A percentile compares a stretch with the other conserved stretches of the same genome.
Evolutionary conservation across 768 basidiomycete species (phyloP).

Genomic region (Gymnopilus junonius): DNA sequence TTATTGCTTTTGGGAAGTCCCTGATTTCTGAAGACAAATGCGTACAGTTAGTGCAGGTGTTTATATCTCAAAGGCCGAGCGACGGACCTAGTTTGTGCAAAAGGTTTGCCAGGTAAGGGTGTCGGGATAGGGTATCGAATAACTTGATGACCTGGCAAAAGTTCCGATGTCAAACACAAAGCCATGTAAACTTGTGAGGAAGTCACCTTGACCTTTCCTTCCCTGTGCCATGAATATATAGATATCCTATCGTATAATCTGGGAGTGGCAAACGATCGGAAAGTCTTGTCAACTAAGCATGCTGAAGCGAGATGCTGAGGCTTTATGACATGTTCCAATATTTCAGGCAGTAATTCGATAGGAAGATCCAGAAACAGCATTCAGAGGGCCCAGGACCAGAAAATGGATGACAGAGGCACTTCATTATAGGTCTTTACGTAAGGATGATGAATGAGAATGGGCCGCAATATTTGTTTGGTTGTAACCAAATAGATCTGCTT

Average conservation of each 20-base stretch:
- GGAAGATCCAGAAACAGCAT: constrained; percentile 61
- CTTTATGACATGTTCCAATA: constrained; percentile 54
- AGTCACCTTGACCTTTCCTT: constrained; percentile 61
- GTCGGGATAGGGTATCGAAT: constrained; percentile 61
- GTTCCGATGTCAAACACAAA: background rate
- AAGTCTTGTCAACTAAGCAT: constrained; percentile 63
- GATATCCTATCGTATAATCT: constrained; percentile 60
- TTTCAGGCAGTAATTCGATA: constrained; percentile 61
- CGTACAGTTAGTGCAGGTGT: background rate
- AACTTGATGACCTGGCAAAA: constrained; percentile 56
- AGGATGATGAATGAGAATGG: background rate
- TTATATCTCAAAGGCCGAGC: background rate
- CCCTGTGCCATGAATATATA: constrained; percentile 75
- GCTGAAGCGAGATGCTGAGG: constrained; percentile 53
- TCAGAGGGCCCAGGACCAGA: background rate
- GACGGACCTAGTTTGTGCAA: constrained; percentile 62
- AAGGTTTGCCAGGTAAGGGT: constrained; percentile 58
- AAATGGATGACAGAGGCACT: background rate
- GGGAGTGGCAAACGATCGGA: constrained; percentile 53
- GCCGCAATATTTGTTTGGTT: background rate
- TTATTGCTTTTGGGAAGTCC: constrained; percentile 66
- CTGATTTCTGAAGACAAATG: constrained; percentile 56
- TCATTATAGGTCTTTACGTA: background rate
- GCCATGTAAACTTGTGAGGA: too few species aligned
- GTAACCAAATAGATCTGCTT: constrained; percentile 15